These are phyloP conservation scores for Fusarium lyarnte DNA, from an alignment of 2,329 filamentous ascomycete species.

Conservation along the genomic window DNA sequence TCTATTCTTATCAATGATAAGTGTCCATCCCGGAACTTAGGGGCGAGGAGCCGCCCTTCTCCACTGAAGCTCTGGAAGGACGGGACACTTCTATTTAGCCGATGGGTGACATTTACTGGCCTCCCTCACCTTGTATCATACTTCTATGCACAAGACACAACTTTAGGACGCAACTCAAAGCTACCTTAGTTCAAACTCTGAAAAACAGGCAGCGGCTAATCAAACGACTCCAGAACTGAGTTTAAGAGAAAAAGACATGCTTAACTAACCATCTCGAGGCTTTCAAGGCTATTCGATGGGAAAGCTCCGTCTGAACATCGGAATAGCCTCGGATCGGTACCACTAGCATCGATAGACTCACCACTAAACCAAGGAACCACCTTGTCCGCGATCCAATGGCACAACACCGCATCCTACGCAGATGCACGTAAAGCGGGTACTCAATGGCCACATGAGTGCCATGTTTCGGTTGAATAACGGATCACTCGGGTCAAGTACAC, in stretches of 20 bases:
- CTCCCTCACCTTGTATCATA: neutral
- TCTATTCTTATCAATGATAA: neutral
- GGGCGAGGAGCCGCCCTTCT: neutral
- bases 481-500: slow-evolving; percentile 14
- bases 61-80: slow-evolving; percentile 3
- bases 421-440: slow-evolving; percentile 35
- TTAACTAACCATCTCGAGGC: neutral
- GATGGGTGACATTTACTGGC: neutral
- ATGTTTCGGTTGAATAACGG: slow-evolving; percentile 33
- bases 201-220: neutral
- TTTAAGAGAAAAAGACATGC: neutral
- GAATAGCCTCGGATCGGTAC: slow-evolving; percentile 19
- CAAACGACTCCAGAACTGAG: neutral
- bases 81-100: slow-evolving; percentile 14
- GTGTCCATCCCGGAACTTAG: neutral
- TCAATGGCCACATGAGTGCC: slow-evolving; percentile 30
- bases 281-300: neutral
- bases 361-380: slow-evolving; percentile 22
- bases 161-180: neutral
- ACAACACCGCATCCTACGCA: slow-evolving; percentile 28
- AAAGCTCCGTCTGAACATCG: slow-evolving; percentile 30
- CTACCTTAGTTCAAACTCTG: too few species aligned
- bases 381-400: slow-evolving; percentile 25
- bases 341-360: slow-evolving; percentile 7
- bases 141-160: neutral